phyloP scores from a whole-genome alignment of 108 stramenopile species.

The Nannochloropsis granulata region DNA sequence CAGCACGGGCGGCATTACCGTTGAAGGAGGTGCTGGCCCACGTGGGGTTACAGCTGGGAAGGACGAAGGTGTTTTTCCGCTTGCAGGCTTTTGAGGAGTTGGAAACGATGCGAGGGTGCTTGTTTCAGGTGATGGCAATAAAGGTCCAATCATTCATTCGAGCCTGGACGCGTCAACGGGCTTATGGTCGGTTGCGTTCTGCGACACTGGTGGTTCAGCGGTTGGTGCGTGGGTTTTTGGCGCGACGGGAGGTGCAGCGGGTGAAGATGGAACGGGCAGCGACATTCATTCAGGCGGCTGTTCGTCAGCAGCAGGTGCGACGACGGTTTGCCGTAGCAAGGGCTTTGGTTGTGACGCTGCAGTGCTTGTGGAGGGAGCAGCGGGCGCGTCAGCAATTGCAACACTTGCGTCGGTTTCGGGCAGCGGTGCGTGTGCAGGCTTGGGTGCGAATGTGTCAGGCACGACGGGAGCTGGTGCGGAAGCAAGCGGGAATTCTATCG shows the following conservation, averaged over 20 bases:
- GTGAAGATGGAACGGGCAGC: background rate
- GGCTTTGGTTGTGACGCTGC: background rate
- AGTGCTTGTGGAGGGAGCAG: no score
- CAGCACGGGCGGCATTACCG: no score
- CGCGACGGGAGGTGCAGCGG: background rate
- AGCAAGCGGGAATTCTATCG: background rate
- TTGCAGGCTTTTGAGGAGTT: conserved; percentile 33
- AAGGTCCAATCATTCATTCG: no score
- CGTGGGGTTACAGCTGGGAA: conserved; percentile 37
- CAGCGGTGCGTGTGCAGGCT: conserved; percentile 15
- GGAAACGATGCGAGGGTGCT: no score
- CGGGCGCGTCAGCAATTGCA: no score
- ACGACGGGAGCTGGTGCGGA: background rate
- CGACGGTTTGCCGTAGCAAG: background rate
- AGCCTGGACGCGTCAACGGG: no score
- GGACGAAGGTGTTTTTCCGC: conserved; percentile 43
- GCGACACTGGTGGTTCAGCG: no score
- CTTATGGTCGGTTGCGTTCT: no score
- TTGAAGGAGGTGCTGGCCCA: background rate
- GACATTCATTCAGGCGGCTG: background rate
- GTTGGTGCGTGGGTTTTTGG: conserved; percentile 5
- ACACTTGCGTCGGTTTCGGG: background rate
- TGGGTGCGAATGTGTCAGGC: conserved; percentile 1
- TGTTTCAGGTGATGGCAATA: no score
- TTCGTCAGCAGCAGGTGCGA: background rate